Evolutionary conservation across 2,329 filamentous ascomycete species (phyloP).

Genomic region (Tolypocladium tropicale): DNA sequence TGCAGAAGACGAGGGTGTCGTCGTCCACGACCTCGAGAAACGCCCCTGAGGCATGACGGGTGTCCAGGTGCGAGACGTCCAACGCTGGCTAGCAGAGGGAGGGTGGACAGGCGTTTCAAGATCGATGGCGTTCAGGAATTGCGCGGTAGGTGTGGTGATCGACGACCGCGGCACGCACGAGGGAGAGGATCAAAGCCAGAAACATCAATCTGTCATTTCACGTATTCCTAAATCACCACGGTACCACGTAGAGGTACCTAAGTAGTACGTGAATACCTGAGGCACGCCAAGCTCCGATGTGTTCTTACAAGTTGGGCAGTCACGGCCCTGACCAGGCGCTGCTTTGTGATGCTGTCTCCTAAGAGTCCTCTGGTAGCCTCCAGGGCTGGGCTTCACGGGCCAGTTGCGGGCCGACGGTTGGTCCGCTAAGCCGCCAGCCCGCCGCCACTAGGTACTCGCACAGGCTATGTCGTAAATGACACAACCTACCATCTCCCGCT

Average conservation of each 20-base stretch:
- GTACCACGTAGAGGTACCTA: too few relatives aligned
- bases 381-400: too few relatives aligned
- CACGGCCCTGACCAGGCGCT: background rate
- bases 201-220: background rate
- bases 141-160: too few relatives aligned
- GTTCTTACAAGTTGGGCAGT: background rate
- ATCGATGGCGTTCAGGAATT: too few relatives aligned
- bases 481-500: constrained; percentile 6
- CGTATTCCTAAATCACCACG: too few relatives aligned
- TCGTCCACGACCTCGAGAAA: constrained; percentile 2
- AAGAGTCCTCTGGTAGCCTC: background rate
- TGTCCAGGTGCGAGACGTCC: background rate
- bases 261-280: background rate
- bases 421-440: background rate
- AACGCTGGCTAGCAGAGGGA: too few relatives aligned
- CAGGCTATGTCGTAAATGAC: constrained; percentile 9
- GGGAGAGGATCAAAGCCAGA: background rate
- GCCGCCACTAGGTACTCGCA: constrained; percentile 2
- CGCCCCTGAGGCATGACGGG: background rate
- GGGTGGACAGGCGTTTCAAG: too few relatives aligned
- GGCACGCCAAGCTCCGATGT: background rate
- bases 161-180: background rate
- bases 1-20: constrained; percentile 8
- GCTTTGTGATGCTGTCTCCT: background rate
- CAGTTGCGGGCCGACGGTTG: background rate